Percentiles rank a stretch among this genome's conserved stretches.
Conservation (phyloP, 2,329 filamentous ascomycete species). For the Talaromyces sp. region DNA sequence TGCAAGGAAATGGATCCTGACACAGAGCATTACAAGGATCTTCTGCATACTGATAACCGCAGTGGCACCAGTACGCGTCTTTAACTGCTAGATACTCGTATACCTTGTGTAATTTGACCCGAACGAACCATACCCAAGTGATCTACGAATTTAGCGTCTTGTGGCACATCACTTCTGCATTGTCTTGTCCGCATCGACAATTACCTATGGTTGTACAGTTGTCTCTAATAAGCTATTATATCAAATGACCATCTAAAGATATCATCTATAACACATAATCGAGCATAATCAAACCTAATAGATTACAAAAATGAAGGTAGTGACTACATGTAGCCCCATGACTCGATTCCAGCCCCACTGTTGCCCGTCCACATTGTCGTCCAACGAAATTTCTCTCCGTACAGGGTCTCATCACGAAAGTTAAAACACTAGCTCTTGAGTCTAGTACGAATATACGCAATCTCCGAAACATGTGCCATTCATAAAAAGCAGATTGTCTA, state of each 20-base stretch:
- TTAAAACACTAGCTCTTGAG: not conserved
- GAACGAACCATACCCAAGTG: too few relatives aligned
- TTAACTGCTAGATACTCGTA: not conserved
- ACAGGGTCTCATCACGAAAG: not conserved
- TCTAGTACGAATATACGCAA: not conserved
- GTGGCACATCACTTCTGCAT: not conserved
- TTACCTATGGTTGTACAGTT: not conserved
- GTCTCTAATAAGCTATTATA: not conserved
- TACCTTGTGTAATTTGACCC: not conserved
- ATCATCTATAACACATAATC: not conserved
- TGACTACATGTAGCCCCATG: not conserved
- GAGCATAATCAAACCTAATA: not conserved
- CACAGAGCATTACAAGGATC: not conserved
- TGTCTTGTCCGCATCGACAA: not conserved
- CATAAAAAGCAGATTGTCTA: not conserved
- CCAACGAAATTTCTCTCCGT: not conserved
- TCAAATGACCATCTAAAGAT: too few relatives aligned
- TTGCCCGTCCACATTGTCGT: too few relatives aligned
- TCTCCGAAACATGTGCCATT: not conserved
- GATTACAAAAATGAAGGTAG: not conserved
- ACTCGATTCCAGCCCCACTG: not conserved
- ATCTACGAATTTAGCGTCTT: not conserved
- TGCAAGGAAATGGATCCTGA: not conserved
- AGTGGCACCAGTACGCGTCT: not conserved
- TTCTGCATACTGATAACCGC: not conserved